These are phyloP conservation scores for Solanum tarijense DNA, from an alignment of 257 asterid genomes.

Conservation along the genomic window DNA sequence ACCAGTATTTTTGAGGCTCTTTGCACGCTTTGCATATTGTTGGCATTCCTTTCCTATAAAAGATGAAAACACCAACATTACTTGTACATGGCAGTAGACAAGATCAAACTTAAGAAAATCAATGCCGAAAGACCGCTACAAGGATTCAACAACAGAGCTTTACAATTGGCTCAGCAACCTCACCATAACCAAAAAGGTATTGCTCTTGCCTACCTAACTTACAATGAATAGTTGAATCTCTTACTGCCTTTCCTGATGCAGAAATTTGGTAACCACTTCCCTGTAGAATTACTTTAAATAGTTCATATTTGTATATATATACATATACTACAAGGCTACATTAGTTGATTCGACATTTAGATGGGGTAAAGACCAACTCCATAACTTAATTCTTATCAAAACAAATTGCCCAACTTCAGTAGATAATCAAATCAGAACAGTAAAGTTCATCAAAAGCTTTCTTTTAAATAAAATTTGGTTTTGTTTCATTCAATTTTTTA, in stretches of 20 bases:
- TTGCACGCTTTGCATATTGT: slow-evolving; percentile 48
- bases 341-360: not conserved
- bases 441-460: too few relatives aligned
- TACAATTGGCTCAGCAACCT: slow-evolving; percentile 41
- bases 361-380: not conserved
- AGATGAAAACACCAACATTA: not conserved
- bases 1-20: slow-evolving; percentile 69
- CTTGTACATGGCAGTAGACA: not conserved
- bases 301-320: not conserved
- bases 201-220: slow-evolving; percentile 89
- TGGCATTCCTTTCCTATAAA: slow-evolving; percentile 27
- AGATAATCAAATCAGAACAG: too few relatives aligned
- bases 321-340: not conserved
- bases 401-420: too few relatives aligned
- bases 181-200: slow-evolving; percentile 41
- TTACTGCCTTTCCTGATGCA: slow-evolving; percentile 65
- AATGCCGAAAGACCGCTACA: not conserved
- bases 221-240: slow-evolving; percentile 87
- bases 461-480: too few relatives aligned
- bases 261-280: slow-evolving; percentile 62
- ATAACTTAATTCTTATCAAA: too few relatives aligned
- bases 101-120: not conserved
- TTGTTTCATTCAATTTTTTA: too few relatives aligned
- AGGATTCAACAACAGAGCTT: slow-evolving; percentile 24
- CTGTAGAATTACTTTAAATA: slow-evolving; percentile 17